Evolutionary conservation across 805 yeast genomes (phyloP).

Genomic region (Myxozyma melibiosi): DNA sequence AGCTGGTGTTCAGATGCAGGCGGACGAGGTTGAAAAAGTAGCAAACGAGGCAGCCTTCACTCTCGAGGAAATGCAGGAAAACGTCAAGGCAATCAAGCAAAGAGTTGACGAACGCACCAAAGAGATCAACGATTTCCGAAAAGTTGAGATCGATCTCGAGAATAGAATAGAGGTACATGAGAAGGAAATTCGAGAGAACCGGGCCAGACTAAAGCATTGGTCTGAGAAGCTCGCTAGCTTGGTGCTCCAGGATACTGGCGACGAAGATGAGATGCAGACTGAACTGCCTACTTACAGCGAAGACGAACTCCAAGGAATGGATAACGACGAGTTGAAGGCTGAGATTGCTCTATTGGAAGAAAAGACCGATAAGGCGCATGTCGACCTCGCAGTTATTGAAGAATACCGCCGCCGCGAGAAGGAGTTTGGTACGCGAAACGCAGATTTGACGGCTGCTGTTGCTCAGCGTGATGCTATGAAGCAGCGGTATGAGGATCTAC

Average conservation of each 20-base stretch:
- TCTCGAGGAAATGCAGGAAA: conserved; percentile 36
- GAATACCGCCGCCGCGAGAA: conserved; percentile 70
- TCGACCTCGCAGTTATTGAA: conserved; percentile 71
- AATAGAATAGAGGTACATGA: conserved; percentile 64
- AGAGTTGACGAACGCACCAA: conserved; percentile 47
- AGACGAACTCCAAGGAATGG: conserved; percentile 54
- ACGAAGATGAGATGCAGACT: conserved; percentile 12
- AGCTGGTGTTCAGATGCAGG: conserved; percentile 45
- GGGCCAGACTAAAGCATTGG: conserved; percentile 43
- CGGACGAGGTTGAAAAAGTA: conserved; percentile 35
- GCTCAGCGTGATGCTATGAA: conserved; percentile 64
- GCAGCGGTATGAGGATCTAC: conserved; percentile 64
- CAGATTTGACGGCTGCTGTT: conserved; percentile 70
- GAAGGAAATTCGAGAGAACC: conserved; percentile 47
- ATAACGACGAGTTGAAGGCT: conserved; percentile 52
- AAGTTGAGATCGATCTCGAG: conserved; percentile 66
- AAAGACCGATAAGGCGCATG: conserved; percentile 57
- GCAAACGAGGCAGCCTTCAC: conserved; percentile 29
- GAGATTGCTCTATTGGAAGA: conserved; percentile 60
- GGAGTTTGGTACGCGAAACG: conserved; percentile 66
- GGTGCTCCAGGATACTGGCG: conserved; percentile 55
- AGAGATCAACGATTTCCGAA: conserved; percentile 58
- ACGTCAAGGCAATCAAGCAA: conserved; percentile 44
- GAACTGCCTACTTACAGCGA: conserved; percentile 50
- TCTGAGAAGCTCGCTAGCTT: conserved; percentile 43